Base-by-base conservation (phyloP, 78 protist species). In the Anaeramoeba ignava region DNA sequence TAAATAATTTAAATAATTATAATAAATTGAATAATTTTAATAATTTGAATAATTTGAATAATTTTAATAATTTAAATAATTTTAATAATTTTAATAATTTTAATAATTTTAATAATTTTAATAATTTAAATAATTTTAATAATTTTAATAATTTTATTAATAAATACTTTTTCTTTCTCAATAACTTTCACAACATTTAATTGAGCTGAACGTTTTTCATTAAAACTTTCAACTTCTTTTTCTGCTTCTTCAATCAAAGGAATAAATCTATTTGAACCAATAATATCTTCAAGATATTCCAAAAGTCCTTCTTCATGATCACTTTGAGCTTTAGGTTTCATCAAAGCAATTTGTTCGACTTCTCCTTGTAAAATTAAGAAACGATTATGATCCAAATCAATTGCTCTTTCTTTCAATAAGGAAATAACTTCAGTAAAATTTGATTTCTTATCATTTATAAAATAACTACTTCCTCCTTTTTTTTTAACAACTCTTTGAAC, bases 261-360 rank as follows among this genome's bases (percentile, higher is more conserved):
- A 3, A 90, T 80, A 83, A 78, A 91, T 33, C 27, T 42, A 41
- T 81, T 81, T 2, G 97, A 82, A 8, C 99, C 99, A 80, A 98
- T 95, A 79, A 98, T 93, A 81, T 96, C 99, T 81, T 98, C 99
- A 27, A 98, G 85, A 91, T 96, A 98, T 85, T 97, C 99, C 41
- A 98, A 91, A 54, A 98, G 89, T 33, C 99, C 99, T 27, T 88
- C 96, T n/a, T 96, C 97, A 82, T 88, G 36, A 38, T 84, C 85
- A 0, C 8, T 73, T 67, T 8, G 86, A 1, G 94, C 96, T 87
- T 96, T 97, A 37, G 99, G 99, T 89, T 94, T 93, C 99, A 98
- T 98, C 92, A 94, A 78, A 23, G 99, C 88, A 17, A 98, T 98
- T 86, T 85, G 91, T 88, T 98, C 99, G 23, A 98, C 99, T 86